Evolutionary conservation across 352 stramenopile species (phyloP).

Genomic region (Globisporangium barbulae): DNA sequence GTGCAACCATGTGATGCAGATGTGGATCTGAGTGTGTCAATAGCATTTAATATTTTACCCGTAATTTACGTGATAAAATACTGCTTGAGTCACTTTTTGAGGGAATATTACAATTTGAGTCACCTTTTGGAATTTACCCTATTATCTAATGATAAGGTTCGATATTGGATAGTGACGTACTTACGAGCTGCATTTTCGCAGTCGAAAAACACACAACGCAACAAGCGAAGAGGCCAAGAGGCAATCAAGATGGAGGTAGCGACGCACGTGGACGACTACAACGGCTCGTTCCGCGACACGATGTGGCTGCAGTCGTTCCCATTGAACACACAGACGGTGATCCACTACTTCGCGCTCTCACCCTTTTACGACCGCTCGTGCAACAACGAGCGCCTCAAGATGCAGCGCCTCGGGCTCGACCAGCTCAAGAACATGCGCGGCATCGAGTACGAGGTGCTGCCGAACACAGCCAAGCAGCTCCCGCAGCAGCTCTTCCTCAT

Average conservation of each 20-base stretch:
- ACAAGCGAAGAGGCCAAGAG: not conserved
- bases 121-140: no score
- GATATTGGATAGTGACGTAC: not conserved
- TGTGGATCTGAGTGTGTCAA: no score
- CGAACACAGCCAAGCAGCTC: constrained; percentile 79
- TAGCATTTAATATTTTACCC: no score
- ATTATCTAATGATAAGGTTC: not conserved
- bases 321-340: constrained; percentile 77
- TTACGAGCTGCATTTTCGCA: not conserved
- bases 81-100: no score
- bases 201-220: not conserved
- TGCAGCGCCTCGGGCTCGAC: constrained; percentile 84
- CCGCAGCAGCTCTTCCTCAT: constrained; percentile 86
- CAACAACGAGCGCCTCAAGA: constrained; percentile 90
- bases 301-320: constrained; percentile 87
- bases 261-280: constrained; percentile 81
- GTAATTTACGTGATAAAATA: no score
- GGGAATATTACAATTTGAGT: no score
- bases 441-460: constrained; percentile 87
- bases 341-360: constrained; percentile 88
- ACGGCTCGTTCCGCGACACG: constrained; percentile 85
- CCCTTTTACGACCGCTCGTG: constrained; percentile 88
- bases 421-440: constrained; percentile 87
- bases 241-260: constrained; percentile 60
- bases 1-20: no score